Evolutionary conservation across 352 stramenopile genomes (phyloP).

Genomic region (Phytophthora podocarpi): DNA sequence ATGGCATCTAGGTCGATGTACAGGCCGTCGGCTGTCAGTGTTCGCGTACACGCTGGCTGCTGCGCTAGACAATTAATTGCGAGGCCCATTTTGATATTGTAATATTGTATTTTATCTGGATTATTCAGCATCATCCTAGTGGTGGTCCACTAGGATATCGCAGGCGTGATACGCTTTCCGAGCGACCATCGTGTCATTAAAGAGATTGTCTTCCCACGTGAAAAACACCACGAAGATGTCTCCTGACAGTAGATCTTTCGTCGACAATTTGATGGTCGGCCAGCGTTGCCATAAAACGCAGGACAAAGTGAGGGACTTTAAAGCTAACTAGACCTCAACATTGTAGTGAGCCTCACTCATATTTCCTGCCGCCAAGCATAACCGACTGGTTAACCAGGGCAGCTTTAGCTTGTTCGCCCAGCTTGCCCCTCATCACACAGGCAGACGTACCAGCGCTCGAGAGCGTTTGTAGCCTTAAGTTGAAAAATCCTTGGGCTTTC

Average conservation of each 20-base stretch:
- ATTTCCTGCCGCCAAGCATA: not conserved
- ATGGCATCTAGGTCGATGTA: conserved; percentile 64
- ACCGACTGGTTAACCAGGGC: not conserved
- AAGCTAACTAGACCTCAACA: too few relatives aligned
- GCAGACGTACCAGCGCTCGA: conserved; percentile 51
- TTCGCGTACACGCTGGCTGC: too few relatives aligned
- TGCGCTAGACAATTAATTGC: too few relatives aligned
- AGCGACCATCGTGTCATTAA: conserved; percentile 68
- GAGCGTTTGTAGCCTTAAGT: conserved; percentile 66
- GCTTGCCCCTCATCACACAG: not conserved
- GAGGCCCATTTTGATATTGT: too few relatives aligned
- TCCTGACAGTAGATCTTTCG: conserved; percentile 52
- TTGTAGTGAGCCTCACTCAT: too few relatives aligned
- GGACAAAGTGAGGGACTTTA: not conserved
- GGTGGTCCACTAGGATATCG: conserved; percentile 61
- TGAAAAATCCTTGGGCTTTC: conserved; percentile 53
- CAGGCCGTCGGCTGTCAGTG: conserved; percentile 49
- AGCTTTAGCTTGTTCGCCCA: not conserved
- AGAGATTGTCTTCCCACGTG: conserved; percentile 52
- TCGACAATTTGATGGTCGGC: conserved; percentile 62
- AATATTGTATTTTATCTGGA: too few relatives aligned
- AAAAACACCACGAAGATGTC: conserved; percentile 65
- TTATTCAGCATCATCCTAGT: too few relatives aligned
- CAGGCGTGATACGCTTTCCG: conserved; percentile 65
- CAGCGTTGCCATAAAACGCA: conserved; percentile 62